Base-by-base conservation (phyloP, 2,329 filamentous ascomycete genomes). In the Cryoendolithus antarcticus region DNA sequence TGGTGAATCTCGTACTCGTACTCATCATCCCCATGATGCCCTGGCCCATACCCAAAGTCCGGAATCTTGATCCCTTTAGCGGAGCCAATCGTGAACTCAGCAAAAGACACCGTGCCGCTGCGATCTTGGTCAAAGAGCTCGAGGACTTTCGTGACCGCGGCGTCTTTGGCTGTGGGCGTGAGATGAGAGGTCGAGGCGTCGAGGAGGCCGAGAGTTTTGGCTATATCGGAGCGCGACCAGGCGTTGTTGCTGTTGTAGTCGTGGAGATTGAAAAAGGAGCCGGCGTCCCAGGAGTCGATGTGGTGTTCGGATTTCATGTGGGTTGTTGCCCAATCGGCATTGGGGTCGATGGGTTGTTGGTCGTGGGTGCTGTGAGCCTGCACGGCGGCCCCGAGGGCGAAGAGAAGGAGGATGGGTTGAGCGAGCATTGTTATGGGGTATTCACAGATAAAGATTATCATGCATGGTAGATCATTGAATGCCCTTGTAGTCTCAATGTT, bases 1-100 rank as follows among this genome's bases (percentile, higher is more conserved):
- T 98, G 91, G 59, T 98, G 91, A 47, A 98, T 95, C 66, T 94
- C 88, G 60, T 94, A 94, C 65, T 94, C 86, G 45, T 68, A 95
- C 66, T 98, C 91, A 54, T 93, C 85, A 60, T 96, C 91, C 30
- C 91, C 91, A 62, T 98, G 91, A 59, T 96, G 91, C 7, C 91
- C 91, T 0, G 88, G 86, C 0, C 91, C 91, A 9, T 80, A 78
- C 32, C 84, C 85, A 51, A 95, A 72, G 59, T 98, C 89, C 0
- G 89, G 88, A 43, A 96, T 65, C 48, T 75, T 72, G 44, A 75
- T 73, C 27, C 71, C 70, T 3, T 66, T 64, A 1, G 59, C 58
- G 39, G 75, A 67, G 43, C 79, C 82, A 11, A 69, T 62, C 38
- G 75, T 64, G 65, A 82, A 96, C 59, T 94, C 86, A 30, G 77